These are phyloP conservation scores for Xylariaceae sp. DNA, from an alignment of 2,329 filamentous ascomycete species.

Conservation along the genomic window DNA sequence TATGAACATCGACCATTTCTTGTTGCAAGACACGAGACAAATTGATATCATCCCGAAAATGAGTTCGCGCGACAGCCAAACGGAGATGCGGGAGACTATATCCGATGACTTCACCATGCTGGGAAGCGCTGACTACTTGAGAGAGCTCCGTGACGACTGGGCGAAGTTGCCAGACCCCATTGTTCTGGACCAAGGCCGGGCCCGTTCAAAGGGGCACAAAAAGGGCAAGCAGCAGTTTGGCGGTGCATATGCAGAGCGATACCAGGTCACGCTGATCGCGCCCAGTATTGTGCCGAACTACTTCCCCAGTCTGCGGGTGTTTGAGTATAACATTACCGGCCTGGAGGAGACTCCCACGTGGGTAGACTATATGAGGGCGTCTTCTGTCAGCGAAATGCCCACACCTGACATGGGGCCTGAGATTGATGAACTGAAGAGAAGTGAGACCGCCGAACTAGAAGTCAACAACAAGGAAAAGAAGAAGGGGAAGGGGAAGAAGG, in stretches of 20 bases:
- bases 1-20: slow-evolving; percentile 98
- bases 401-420: slow-evolving; percentile 1
- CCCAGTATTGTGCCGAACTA: slow-evolving; percentile 91
- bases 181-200: slow-evolving; percentile 17
- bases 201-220: slow-evolving; percentile 30
- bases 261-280: slow-evolving; percentile 71
- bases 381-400: background rate
- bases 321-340: slow-evolving; percentile 87
- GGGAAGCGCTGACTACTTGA: slow-evolving; percentile 74
- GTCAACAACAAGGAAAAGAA: slow-evolving; percentile 39
- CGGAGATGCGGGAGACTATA: slow-evolving; percentile 32
- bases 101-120: slow-evolving; percentile 53
- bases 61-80: slow-evolving; percentile 24
- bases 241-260: slow-evolving; percentile 78
- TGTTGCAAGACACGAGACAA: slow-evolving; percentile 79
- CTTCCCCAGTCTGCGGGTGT: slow-evolving; percentile 81
- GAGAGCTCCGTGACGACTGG: slow-evolving; percentile 74
- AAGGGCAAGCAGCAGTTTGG: slow-evolving; percentile 64
- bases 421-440: slow-evolving; percentile 17
- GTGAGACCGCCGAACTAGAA: slow-evolving; percentile 25
- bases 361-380: slow-evolving; percentile 25
- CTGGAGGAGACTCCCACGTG: slow-evolving; percentile 53
- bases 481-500: slow-evolving; percentile 37
- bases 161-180: slow-evolving; percentile 60
- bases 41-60: slow-evolving; percentile 54